Evolutionary conservation across 805 yeast species (phyloP).

Genomic region (Tetrapisispora nanseiensis): DNA sequence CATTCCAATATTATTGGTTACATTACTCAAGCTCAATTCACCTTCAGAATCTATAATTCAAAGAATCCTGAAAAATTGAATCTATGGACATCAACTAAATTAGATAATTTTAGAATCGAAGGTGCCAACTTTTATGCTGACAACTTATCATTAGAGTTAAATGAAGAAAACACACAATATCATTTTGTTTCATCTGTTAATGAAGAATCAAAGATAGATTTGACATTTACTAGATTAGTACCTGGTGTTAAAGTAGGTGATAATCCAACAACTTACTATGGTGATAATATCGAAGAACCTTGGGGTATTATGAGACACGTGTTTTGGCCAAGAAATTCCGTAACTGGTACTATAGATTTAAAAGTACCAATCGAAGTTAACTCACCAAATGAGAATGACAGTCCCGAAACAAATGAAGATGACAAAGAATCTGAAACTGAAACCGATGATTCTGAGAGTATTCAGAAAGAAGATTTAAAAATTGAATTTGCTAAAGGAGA

Average conservation of each 20-base stretch:
- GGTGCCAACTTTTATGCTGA: conserved; percentile 78
- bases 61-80: conserved; percentile 20
- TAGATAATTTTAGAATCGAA: conserved; percentile 64
- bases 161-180: conserved; percentile 42
- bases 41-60: conserved; percentile 60
- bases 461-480: conserved; percentile 3
- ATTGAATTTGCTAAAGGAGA: conserved; percentile 17
- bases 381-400: conserved; percentile 5
- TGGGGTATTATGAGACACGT: conserved; percentile 97
- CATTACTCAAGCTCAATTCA: conserved; percentile 86
- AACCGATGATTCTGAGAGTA: conserved; percentile 5
- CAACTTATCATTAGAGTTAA: conserved; percentile 52
- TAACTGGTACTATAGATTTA: conserved; percentile 52
- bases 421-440: conserved; percentile 10
- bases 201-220: conserved; percentile 60
- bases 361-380: conserved; percentile 13
- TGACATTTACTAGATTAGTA: conserved; percentile 48
- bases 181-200: conserved; percentile 56
- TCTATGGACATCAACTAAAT: conserved; percentile 85
- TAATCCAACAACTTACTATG: conserved; percentile 79
- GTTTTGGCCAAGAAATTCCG: conserved; percentile 89
- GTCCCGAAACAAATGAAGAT: conserved; percentile 6
- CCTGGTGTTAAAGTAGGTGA: conserved; percentile 86
- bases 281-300: conserved; percentile 72
- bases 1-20: conserved; percentile 87